Base-by-base conservation (phyloP, 495 filamentous ascomycete species). In the Aspergillus saccharolyticus region DNA sequence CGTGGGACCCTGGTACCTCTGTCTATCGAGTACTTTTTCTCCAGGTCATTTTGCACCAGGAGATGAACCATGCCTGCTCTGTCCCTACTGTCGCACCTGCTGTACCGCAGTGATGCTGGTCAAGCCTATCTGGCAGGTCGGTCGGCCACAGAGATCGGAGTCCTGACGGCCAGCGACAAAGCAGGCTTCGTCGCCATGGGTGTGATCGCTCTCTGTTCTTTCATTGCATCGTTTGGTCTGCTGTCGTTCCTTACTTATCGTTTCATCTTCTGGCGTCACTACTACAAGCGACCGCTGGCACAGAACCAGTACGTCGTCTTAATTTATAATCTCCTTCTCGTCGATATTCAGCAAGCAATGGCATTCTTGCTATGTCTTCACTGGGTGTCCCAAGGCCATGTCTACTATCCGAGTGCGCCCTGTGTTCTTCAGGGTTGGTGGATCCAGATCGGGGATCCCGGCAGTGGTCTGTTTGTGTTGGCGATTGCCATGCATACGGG, bases 371-470 rank as follows among this genome's bases (percentile, higher is more conserved):
- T 90, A 47, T 86, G 82, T 64, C 77, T 82, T 19, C 72, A 80
- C 42, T 88, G 86, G 82, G 63, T 83, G 12, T 58, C 62, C 1
- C 58, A 69, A 1, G 77, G 84, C 25, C 66, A 65, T 50, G 85
- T 90, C 30, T 47, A 66, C 12, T 79, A 84, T 52, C 82, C 78
- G 1, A 80, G 76, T 0, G 62, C 77, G 1, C 75, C 85, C 1
- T 92, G 87, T 66, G 85, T 80, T 63, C 74, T 80, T 8, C 88
- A 92, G 66, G 88, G 82, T 25, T 88, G 85, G 82, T 85, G 88
- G 59, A 74, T 90, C 30, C 83, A 84, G 44, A 83, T 78, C 0
- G 87, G 84, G 16, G 87, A 90, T 65, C 72, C 89, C 19, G 78
- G 83, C 0, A 85, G 82, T 66, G 87, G 86, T 24, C 70, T 85